Evolutionary conservation across 768 basidiomycete species (phyloP), one percentile per base, ranked within the genome.

Genomic region (Phylloporus rhodoxanthus): DNA sequence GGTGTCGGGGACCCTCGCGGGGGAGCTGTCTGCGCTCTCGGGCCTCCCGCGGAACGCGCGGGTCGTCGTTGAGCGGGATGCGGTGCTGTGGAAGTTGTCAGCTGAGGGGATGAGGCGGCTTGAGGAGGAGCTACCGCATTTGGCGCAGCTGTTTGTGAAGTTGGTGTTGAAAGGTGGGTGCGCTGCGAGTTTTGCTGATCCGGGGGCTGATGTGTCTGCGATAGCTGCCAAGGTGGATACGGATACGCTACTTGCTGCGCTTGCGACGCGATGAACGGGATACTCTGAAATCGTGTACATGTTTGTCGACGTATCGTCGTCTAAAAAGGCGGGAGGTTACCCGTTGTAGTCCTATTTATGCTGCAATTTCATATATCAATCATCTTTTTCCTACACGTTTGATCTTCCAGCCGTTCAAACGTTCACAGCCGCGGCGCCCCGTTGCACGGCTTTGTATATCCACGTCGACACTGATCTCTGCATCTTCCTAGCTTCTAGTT

Each of bases 1-100:
- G 92, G 90, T 94, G 0, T 82, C 91, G 4, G 94, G 93, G 2
- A 91, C 92, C 0, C 71, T 97, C 2, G 91, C 94, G 9, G 95
- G 95, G 0, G 95, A 97, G 68, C 67, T 99, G 45, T 85, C 90
- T 0, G 88, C 87, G 32, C 70, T 99, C 11, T 84, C 92, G 8
- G 82, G 81, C 19, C 74, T 85, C 17, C 75, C 81, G 15, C 75
- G 95, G 42, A 98, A 96, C 62, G 87, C 93, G 21, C 89, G 85
- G 4, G 90, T 90, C 30, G 72, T 84, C 0, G 90, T 87, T 3
- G 95, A 97, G 66, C 75, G 81, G 5, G 75, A 82, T 8, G 84
- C 81, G 7, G 78, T 85, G 13, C 56, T 98, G 44, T 99, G 95
- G 95, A 85, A 78, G 67, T 68, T 98, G 39, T 81, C 79, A 51